phyloP scores from a whole-genome alignment of 2,329 filamentous ascomycete genomes.

The Trichoderma lentiforme region DNA sequence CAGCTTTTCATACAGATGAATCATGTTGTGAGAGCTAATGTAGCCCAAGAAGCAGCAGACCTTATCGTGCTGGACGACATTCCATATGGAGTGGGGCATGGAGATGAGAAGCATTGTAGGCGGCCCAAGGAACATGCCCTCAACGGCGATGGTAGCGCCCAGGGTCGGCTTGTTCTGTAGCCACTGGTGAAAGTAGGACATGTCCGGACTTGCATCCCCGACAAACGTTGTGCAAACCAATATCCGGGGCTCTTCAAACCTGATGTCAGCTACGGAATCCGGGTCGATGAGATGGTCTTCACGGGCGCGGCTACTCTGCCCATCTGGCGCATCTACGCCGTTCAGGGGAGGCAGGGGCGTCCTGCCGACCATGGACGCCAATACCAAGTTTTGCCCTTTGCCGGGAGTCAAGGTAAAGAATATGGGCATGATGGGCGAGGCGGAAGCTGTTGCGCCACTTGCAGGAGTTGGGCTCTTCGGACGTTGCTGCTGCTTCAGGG shows the following conservation, averaged over 20 bases:
- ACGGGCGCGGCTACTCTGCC: slow-evolving; percentile 23
- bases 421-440: slow-evolving; percentile 41
- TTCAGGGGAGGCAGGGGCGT: slow-evolving; percentile 29
- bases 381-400: slow-evolving; percentile 50
- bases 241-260: slow-evolving; percentile 61
- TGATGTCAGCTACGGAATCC: slow-evolving; percentile 50
- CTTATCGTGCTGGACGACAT: slow-evolving; percentile 62
- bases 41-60: slow-evolving; percentile 64
- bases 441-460: slow-evolving; percentile 38
- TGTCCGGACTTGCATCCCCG: slow-evolving; percentile 62
- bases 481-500: slow-evolving; percentile 38
- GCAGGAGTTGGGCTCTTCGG: slow-evolving; percentile 40
- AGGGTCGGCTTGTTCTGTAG: slow-evolving; percentile 57
- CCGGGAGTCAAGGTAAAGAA: slow-evolving; percentile 55
- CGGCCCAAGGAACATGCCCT: slow-evolving; percentile 66
- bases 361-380: slow-evolving; percentile 45
- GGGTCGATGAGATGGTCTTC: slow-evolving; percentile 45
- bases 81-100: slow-evolving; percentile 63
- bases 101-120: slow-evolving; percentile 65
- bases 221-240: slow-evolving; percentile 65
- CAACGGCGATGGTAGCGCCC: slow-evolving; percentile 58
- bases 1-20: slow-evolving; percentile 59
- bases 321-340: slow-evolving; percentile 26
- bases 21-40: slow-evolving; percentile 65
- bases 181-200: slow-evolving; percentile 65